Percentiles rank a stretch among this genome's conserved stretches.
These are phyloP conservation scores for Phytophthora citricola DNA, from an alignment of 352 stramenopile species.

Conservation along the genomic window DNA sequence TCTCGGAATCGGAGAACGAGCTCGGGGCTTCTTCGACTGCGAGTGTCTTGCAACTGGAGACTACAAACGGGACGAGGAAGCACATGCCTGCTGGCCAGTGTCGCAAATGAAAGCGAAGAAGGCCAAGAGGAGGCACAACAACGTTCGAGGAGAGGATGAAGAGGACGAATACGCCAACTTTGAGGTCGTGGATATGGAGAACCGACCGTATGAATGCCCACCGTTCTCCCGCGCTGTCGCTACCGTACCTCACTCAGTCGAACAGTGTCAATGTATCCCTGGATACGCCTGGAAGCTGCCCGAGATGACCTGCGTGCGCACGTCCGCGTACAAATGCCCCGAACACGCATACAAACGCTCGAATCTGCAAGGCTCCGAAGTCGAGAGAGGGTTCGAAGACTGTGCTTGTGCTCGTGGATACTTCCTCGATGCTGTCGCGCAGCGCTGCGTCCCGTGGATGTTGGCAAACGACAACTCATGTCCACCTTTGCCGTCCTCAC, in stretches of 20 bases:
- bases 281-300: constrained; percentile 78
- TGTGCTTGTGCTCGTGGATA: constrained; percentile 76
- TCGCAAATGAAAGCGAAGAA: constrained; percentile 27
- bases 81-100: constrained; percentile 54
- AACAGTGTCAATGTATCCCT: constrained; percentile 79
- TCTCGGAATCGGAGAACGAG: constrained; percentile 44
- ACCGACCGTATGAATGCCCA: constrained; percentile 55
- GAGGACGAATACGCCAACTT: constrained; percentile 33
- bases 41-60: constrained; percentile 54
- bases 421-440: constrained; percentile 62
- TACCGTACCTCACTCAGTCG: constrained; percentile 62
- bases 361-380: constrained; percentile 20
- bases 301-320: constrained; percentile 67
- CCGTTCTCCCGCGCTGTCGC: constrained; percentile 65
- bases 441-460: constrained; percentile 72
- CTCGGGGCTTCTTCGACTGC: constrained; percentile 79
- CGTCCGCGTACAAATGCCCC: constrained; percentile 69
- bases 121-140: constrained; percentile 27
- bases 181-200: constrained; percentile 28
- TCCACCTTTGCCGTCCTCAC: constrained; percentile 60
- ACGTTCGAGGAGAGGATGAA: constrained; percentile 15
- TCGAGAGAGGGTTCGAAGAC: constrained; percentile 64
- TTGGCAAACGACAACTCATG: constrained; percentile 72
- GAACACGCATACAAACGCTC: constrained; percentile 57
- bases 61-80: constrained; percentile 65